phyloP scores from a whole-genome alignment of 192 early-diverging fungal species.

The Phycomyces nitens region DNA sequence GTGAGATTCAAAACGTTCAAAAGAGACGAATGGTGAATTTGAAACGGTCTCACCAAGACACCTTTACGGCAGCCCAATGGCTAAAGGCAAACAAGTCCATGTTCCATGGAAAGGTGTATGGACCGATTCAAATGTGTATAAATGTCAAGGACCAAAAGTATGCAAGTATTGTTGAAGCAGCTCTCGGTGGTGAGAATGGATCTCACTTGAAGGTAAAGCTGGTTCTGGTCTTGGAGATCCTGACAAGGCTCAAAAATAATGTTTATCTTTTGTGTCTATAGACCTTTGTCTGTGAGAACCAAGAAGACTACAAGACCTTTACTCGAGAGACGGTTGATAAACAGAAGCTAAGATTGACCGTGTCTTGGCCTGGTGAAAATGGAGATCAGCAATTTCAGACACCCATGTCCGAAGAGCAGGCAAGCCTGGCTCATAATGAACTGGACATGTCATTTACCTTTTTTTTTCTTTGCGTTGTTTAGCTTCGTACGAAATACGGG shows the following conservation, averaged over 20 bases:
- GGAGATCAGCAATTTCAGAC: conserved; percentile 29
- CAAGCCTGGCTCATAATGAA: conserved; percentile 1
- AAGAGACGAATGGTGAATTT: conserved; percentile 54
- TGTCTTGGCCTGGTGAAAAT: conserved; percentile 42
- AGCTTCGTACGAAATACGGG: conserved; percentile 51
- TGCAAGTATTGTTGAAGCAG: conserved; percentile 65
- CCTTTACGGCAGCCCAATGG: conserved; percentile 65
- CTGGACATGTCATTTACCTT: too few species aligned
- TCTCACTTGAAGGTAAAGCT: conserved; percentile 52
- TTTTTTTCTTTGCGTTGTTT: too few species aligned
- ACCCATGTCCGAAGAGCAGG: conserved; percentile 28
- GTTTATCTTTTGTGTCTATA: conserved; percentile 27
- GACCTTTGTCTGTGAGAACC: conserved; percentile 75
- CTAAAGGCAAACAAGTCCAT: conserved; percentile 54
- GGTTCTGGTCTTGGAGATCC: too few species aligned
- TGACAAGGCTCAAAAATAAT: too few species aligned
- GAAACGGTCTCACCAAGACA: conserved; percentile 43
- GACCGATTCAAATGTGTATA: conserved; percentile 70
- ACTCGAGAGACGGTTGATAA: conserved; percentile 62
- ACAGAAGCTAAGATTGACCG: conserved; percentile 56
- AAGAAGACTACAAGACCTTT: conserved; percentile 74
- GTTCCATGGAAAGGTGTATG: conserved; percentile 71
- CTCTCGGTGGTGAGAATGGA: conserved; percentile 35
- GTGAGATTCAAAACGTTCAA: conserved; percentile 56
- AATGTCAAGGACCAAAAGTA: conserved; percentile 61